Percentiles rank a stretch among this genome's conserved stretches.
Conservation (phyloP, 345 rosid genomes). For the Boechera divaricarpa region DNA sequence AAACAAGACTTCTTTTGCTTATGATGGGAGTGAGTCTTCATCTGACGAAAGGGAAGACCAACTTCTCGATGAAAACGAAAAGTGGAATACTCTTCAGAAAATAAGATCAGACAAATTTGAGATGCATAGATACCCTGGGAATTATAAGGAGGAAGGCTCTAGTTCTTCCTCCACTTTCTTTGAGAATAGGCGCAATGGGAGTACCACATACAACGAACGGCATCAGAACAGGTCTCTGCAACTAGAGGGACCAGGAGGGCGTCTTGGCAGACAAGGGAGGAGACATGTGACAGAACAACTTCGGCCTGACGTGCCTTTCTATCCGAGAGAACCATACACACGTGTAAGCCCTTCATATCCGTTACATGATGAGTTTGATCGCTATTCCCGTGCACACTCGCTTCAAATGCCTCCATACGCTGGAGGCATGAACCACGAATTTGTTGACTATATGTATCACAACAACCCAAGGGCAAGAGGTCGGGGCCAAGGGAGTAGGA, state of each 20-base stretch:
- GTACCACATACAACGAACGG: constrained; percentile 39
- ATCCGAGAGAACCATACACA: constrained; percentile 53
- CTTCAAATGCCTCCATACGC: constrained; percentile 48
- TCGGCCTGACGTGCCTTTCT: constrained; percentile 46
- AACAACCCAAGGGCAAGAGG: constrained; percentile 40
- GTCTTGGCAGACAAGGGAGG: constrained; percentile 48
- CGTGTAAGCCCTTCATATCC: constrained; percentile 57
- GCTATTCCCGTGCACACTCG: constrained; percentile 46
- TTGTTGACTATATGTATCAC: constrained; percentile 40
- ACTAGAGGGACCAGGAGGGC: constrained; percentile 47
- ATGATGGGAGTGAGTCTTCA: constrained; percentile 62
- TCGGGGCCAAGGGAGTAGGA: constrained; percentile 46
- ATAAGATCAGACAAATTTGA: constrained; percentile 46
- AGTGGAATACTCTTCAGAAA: constrained; percentile 48
- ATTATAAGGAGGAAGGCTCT: constrained; percentile 37
- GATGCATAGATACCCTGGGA: constrained; percentile 35
- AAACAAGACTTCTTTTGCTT: constrained; percentile 45
- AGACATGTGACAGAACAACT: constrained; percentile 52
- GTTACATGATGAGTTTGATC: constrained; percentile 49
- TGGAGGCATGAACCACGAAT: constrained; percentile 39
- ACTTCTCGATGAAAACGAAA: constrained; percentile 40
- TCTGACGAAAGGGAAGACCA: constrained; percentile 67
- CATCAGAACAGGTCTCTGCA: constrained; percentile 48
- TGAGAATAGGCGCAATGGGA: constrained; percentile 43
- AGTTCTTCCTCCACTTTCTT: constrained; percentile 47